These are phyloP conservation scores for Yamadazyma endophytica DNA, from an alignment of 805 yeast genomes.

Conservation along the genomic window DNA sequence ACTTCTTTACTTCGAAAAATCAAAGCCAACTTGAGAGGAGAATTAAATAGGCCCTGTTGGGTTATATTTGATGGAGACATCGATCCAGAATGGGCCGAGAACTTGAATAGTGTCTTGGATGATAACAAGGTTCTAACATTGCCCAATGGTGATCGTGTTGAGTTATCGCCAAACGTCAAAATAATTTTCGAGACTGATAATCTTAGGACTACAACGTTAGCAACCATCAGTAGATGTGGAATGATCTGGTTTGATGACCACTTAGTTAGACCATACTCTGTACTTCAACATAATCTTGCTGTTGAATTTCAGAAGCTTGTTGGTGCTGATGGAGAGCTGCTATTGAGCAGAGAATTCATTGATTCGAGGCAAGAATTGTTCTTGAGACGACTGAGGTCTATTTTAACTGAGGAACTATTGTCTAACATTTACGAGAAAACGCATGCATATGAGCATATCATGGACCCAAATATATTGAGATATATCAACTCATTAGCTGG, in stretches of 20 bases:
- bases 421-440: conserved; percentile 1
- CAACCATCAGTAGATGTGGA: conserved; percentile 91
- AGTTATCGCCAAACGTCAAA: conserved; percentile 58
- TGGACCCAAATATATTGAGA: conserved; percentile 41
- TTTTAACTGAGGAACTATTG: conserved; percentile 1
- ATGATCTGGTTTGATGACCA: conserved; percentile 65
- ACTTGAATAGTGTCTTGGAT: conserved; percentile 84
- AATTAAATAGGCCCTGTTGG: conserved; percentile 56
- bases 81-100: conserved; percentile 93
- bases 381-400: conserved; percentile 1
- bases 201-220: conserved; percentile 71
- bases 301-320: too few species aligned
- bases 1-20: conserved; percentile 63
- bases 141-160: conserved; percentile 84
- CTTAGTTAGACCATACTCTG: conserved; percentile 1
- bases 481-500: conserved; percentile 36
- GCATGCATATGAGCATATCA: conserved; percentile 39
- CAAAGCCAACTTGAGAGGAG: conserved; percentile 55
- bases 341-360: too few species aligned
- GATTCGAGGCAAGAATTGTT: conserved; percentile 2
- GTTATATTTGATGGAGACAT: conserved; percentile 88
- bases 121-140: conserved; percentile 78
- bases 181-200: conserved; percentile 74
- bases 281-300: too few species aligned
- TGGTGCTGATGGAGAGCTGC: too few species aligned